Percentiles rank a stretch among this genome's conserved stretches.
Evolutionary conservation across 2,329 filamentous ascomycete species (phyloP).

Genomic region (Beauveria sp.): DNA sequence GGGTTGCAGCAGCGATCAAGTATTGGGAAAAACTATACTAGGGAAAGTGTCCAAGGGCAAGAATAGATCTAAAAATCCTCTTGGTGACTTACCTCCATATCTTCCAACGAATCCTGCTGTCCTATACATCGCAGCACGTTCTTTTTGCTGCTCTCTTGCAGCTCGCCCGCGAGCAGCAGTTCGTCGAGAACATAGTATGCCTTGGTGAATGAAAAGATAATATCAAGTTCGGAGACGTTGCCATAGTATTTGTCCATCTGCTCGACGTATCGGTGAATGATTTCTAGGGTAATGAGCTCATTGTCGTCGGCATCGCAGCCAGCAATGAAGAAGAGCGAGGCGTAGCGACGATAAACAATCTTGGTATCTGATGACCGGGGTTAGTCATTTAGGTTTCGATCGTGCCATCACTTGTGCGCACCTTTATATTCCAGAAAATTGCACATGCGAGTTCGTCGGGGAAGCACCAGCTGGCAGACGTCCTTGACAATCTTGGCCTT

Average conservation of each 20-base stretch:
- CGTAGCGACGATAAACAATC: constrained; percentile 97
- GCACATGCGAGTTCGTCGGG: constrained; percentile 95
- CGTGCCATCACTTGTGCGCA: constrained; percentile 28
- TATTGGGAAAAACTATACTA: background rate
- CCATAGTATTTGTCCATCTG: constrained; percentile 99
- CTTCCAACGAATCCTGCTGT: constrained; percentile 94
- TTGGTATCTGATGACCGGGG: constrained; percentile 66
- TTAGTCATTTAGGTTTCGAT: background rate
- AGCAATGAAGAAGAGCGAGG: constrained; percentile 98
- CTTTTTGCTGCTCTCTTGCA: constrained; percentile 99
- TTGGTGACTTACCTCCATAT: constrained; percentile 83
- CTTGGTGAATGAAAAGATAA: constrained; percentile 99
- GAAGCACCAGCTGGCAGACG: constrained; percentile 94
- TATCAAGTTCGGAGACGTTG: constrained; percentile 98
- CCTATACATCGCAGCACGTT: constrained; percentile 93
- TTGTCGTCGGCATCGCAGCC: constrained; percentile 97
- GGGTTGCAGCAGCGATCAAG: background rate
- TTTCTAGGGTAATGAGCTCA: constrained; percentile 94
- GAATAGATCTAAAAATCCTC: constrained; percentile 1
- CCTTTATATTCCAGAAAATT: constrained; percentile 99
- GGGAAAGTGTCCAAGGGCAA: background rate
- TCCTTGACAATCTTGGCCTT: constrained; percentile 99
- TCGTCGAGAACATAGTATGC: constrained; percentile 99
- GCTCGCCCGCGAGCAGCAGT: constrained; percentile 85
- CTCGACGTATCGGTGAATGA: constrained; percentile 98